Evolutionary conservation across 1,284 basidiomycete genomes (phyloP).

Genomic region (Coniferiporia sulphurascens): DNA sequence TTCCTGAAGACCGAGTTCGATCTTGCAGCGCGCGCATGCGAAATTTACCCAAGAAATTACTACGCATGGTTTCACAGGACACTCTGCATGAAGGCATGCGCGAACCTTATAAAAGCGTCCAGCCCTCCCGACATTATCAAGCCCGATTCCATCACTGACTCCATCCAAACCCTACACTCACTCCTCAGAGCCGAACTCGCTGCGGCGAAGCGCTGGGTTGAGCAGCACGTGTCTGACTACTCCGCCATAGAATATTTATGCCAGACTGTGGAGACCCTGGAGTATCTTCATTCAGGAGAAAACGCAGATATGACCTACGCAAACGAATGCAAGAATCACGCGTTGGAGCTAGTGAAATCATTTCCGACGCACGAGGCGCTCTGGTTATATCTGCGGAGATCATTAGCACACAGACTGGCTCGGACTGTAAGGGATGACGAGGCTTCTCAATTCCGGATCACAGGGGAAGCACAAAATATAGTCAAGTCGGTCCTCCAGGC

Average conservation of each 20-base stretch:
- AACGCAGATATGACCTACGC: background rate
- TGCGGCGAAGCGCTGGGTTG: constrained; percentile 45
- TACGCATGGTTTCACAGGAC: constrained; percentile 60
- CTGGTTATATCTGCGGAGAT: constrained; percentile 53
- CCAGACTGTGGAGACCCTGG: constrained; percentile 25
- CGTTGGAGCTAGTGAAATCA: constrained; percentile 38
- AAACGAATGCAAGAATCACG: constrained; percentile 31
- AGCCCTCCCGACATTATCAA: background rate
- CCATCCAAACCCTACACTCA: background rate
- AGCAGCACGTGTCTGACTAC: constrained; percentile 57
- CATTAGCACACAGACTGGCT: background rate
- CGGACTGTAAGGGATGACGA: background rate
- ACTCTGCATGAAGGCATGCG: constrained; percentile 33
- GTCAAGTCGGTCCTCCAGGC: background rate
- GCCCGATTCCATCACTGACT: background rate
- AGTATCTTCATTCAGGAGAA: background rate
- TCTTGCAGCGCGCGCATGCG: constrained; percentile 43
- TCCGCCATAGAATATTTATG: constrained; percentile 52
- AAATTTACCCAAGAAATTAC: constrained; percentile 61
- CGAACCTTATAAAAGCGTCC: background rate
- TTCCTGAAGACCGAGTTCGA: constrained; percentile 40
- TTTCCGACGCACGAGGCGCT: constrained; percentile 55
- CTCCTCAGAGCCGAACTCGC: constrained; percentile 37
- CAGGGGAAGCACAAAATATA: background rate
- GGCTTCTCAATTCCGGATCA: no score